Evolutionary conservation across 768 basidiomycete genomes (phyloP).

Genomic region (Phlebiopsis flavidoalba): DNA sequence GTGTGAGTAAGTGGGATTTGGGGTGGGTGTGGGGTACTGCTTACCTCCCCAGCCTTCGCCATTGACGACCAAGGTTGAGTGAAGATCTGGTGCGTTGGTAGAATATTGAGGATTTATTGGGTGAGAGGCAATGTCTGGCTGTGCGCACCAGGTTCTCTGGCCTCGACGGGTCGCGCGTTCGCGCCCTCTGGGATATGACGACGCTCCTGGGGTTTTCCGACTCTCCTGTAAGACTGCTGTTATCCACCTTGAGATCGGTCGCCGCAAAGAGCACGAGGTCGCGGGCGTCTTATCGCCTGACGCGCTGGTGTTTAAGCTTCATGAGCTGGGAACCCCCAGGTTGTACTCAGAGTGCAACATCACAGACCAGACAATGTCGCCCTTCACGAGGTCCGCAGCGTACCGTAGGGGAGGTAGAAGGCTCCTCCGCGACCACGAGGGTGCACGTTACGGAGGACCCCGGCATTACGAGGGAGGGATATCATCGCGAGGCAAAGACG

Average conservation of each 20-base stretch:
- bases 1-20: not conserved
- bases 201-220: slow-evolving; percentile 66
- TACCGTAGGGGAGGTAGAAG: slow-evolving; percentile 48
- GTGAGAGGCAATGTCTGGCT: not conserved
- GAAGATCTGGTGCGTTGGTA: slow-evolving; percentile 42
- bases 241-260: slow-evolving; percentile 65
- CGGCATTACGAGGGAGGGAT: slow-evolving; percentile 65
- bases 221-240: slow-evolving; percentile 67
- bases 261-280: slow-evolving; percentile 53
- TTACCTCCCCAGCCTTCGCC: slow-evolving; percentile 68
- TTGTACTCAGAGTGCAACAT: slow-evolving; percentile 11
- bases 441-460: slow-evolving; percentile 54
- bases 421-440: no score
- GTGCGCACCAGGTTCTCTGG: slow-evolving; percentile 53
- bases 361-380: slow-evolving; percentile 62
- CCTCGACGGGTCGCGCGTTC: slow-evolving; percentile 47
- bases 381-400: slow-evolving; percentile 61
- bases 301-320: slow-evolving; percentile 38
- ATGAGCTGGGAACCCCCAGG: not conserved
- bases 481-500: slow-evolving; percentile 71
- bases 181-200: slow-evolving; percentile 42
- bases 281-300: slow-evolving; percentile 71
- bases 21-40: slow-evolving; percentile 18
- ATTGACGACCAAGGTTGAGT: slow-evolving; percentile 63
- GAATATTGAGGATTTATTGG: not conserved